Base-by-base conservation (phyloP, 192 early-diverging fungal species). In the Backusella tarrabulga region DNA sequence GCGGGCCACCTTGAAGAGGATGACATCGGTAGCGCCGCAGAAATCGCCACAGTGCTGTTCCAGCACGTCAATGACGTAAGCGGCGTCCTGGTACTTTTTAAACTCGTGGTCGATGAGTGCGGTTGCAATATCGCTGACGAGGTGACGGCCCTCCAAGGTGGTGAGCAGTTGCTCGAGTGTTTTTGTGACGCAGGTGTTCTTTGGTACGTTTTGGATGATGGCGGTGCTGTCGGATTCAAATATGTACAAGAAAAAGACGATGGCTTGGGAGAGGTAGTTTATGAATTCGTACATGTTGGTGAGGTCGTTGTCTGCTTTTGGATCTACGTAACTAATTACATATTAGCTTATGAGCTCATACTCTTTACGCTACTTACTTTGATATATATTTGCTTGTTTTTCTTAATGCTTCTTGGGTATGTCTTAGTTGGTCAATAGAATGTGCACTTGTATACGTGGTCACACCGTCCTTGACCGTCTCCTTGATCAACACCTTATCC, bases 61-160 rank as follows among this genome's bases (percentile, higher is more conserved):
- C 21, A 72, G 41, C 7, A 72, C 41, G 29, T 72, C 71, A 72
- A 72, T 72, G 2, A 72, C 71, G 32, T 26, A 44, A 5, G 23
- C 40, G 21, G 41, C 26, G 17, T 72, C 42, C 8, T 72, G 41
- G 11, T 72, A 46, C 8, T 46, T 72, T 29, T 23, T 44, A 14
- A 72, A 72, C n/a, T 36, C 42, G 15, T 17, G 46, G 15, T 72
- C 71, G 4, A 72, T 40, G 6, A 72, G 29, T 0, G 71, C 23
- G 6, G 35, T 41, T 0, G 71, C 41, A 6, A 72, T 32, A 3
- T 72, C 71, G 29, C 23, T 26, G 6, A 42, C 71, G 19, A 72
- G 71, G 4, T 44, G 26, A 6, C 71, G 71, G 5, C 71, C 71
- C 15, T 72, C 71, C 4, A 44, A 46, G 3, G 71, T 72, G 5